Evolutionary conservation across 805 yeast genomes (phyloP).

Genomic region (Ogataea nakhonphanomensis): DNA sequence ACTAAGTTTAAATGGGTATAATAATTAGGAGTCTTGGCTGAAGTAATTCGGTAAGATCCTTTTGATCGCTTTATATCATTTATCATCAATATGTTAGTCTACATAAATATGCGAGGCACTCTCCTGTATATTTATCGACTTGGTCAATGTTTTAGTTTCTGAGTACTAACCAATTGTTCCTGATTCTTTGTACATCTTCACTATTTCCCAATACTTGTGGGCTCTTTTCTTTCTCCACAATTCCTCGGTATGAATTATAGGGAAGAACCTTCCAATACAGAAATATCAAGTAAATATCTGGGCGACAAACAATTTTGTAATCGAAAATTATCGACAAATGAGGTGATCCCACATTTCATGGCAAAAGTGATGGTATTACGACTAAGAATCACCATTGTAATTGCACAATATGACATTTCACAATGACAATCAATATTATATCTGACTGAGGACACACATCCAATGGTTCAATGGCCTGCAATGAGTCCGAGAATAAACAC

Average conservation of each 20-base stretch:
- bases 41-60: too few relatives aligned
- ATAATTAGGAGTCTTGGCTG: too few relatives aligned
- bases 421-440: slow-evolving; percentile 58
- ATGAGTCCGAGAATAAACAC: slow-evolving; percentile 53
- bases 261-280: slow-evolving; percentile 42
- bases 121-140: too few relatives aligned
- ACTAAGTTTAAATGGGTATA: not conserved
- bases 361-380: slow-evolving; percentile 60
- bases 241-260: slow-evolving; percentile 36
- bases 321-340: slow-evolving; percentile 53
- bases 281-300: slow-evolving; percentile 51
- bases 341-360: slow-evolving; percentile 56
- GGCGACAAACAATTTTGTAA: slow-evolving; percentile 51
- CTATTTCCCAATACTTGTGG: slow-evolving; percentile 34
- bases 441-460: slow-evolving; percentile 48
- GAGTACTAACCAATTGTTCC: not conserved
- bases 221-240: slow-evolving; percentile 36
- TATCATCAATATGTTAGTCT: too few relatives aligned
- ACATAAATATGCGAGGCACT: too few relatives aligned
- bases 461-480: slow-evolving; percentile 53
- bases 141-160: too few relatives aligned
- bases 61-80: too few relatives aligned
- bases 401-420: slow-evolving; percentile 49
- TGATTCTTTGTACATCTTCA: slow-evolving; percentile 21
- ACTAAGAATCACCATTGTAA: slow-evolving; percentile 54